Evolutionary conservation across 352 stramenopile genomes (phyloP).

Genomic region (Thalassiosira livingstoniorum): DNA sequence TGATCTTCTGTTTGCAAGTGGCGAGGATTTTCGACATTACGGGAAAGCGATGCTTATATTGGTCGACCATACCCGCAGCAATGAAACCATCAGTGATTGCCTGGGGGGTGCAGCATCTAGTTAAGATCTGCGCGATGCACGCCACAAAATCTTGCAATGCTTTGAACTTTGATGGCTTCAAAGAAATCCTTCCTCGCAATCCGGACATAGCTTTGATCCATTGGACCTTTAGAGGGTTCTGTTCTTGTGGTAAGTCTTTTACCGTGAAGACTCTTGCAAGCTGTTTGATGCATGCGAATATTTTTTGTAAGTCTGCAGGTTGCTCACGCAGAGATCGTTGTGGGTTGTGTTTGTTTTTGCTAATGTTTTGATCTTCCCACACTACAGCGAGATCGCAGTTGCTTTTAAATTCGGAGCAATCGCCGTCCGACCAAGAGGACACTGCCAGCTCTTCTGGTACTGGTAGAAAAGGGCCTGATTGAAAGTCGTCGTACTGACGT

Average conservation of each 20-base stretch:
- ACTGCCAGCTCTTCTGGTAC: conserved; percentile 3
- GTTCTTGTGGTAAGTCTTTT: background rate
- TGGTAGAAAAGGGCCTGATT: background rate
- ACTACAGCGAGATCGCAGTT: conserved; percentile 63
- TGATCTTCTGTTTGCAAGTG: conserved; percentile 3
- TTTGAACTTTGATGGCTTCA: conserved; percentile 15
- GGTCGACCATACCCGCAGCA: conserved; percentile 18
- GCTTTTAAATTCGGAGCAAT: conserved; percentile 14
- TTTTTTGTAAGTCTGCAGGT: conserved; percentile 16
- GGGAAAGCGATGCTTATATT: conserved; percentile 4
- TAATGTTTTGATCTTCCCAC: conserved; percentile 16
- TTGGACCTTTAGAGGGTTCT: too few relatives aligned
- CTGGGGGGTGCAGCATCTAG: conserved; percentile 15
- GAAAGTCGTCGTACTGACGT: background rate
- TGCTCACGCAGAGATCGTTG: conserved; percentile 28
- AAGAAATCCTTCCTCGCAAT: conserved; percentile 1
- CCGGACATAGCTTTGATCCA: conserved; percentile 5
- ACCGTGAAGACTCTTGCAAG: conserved; percentile 2
- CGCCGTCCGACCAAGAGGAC: conserved; percentile 17
- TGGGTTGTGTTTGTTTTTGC: conserved; percentile 32
- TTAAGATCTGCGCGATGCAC: background rate
- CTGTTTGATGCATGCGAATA: conserved; percentile 11
- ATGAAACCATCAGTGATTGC: conserved; percentile 34
- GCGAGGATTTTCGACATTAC: conserved; percentile 26
- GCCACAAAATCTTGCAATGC: conserved; percentile 21